Evolutionary conservation across 163 green algal species (phyloP), one percentile per base, ranked within the genome.

Genomic region (Chloromonas sp.): DNA sequence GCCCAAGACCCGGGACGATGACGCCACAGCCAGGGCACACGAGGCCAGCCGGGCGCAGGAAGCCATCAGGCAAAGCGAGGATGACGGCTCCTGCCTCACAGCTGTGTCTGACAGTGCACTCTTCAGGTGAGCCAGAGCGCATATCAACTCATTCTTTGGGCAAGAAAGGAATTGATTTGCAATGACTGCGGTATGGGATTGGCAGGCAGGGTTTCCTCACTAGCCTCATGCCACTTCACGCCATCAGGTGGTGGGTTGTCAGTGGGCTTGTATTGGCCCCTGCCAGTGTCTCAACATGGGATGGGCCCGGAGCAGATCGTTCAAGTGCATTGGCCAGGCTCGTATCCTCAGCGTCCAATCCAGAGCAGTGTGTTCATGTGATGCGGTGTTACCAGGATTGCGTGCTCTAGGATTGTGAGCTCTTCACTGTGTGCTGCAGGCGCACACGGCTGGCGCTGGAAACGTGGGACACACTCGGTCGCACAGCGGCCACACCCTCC

Each of bases 401-500:
- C 36, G 36, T 36, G 36, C 36, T 36, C 36, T 36, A 36, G 36
- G 36, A 36, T 36, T 36, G 36, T 36, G 36, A 36, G 36, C 36
- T 36, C 36, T 36, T 36, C 36, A 36, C 36, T 36, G 36, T 36
- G 36, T 36, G 36, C 36, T n/a, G 81, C 81, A 84, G 81, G 81
- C 61, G 81, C 81, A 84, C 81, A 15, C 36, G 60, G 61, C 60
- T 77, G 60, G 81, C 81, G 2, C 81, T 84, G 8, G 60, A 84
- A 60, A 84, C 81, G 11, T 84, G 81, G 81, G 60, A 36, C 2
- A 58, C 60, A 2, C 61, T 84, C 14, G 13, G 8, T 13, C 13
- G 81, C 60, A 77, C 60, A 60, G 81, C 81, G 11, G 2, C 11
- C 81, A 84, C 81, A 3, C 81, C 81, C 60, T 84, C 81, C 81